A percentile compares a stretch with the other conserved stretches of the same genome.
These are phyloP conservation scores for Apiospora hydei DNA, from an alignment of 2,329 filamentous ascomycete genomes.

Conservation along the genomic window DNA sequence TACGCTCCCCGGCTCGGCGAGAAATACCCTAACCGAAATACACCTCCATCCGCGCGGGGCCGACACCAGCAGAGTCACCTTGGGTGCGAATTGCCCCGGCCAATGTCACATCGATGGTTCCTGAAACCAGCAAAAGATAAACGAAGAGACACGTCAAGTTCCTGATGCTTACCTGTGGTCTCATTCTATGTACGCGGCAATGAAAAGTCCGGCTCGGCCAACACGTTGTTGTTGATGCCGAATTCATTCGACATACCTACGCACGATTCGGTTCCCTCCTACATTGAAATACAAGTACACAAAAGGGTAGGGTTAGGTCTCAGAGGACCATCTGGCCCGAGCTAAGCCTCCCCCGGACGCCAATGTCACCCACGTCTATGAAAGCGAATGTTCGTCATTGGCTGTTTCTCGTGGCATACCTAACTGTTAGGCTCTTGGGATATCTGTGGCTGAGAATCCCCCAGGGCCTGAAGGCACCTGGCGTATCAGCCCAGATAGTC, in stretches of 20 bases:
- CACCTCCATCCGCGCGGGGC: constrained; percentile 4
- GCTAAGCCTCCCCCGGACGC: not conserved
- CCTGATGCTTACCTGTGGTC: not conserved
- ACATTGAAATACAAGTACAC: not conserved
- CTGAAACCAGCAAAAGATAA: constrained; percentile 21
- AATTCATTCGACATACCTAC: not conserved
- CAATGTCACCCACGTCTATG: not conserved
- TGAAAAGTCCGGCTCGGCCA: not conserved
- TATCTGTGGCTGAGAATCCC: not conserved
- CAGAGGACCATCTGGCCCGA: not conserved
- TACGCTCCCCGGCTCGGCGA: constrained; percentile 10
- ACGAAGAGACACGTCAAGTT: constrained; percentile 18
- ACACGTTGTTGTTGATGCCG: not conserved
- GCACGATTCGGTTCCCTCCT: not conserved
- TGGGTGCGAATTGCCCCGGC: not conserved
- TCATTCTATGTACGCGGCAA: not conserved
- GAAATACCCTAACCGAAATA: constrained; percentile 8
- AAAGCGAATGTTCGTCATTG: not conserved
- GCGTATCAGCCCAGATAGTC: not conserved
- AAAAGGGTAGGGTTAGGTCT: not conserved
- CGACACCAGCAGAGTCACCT: not conserved
- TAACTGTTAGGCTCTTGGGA: not conserved
- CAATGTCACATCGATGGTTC: constrained; percentile 21
- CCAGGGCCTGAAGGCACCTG: constrained; percentile 3
- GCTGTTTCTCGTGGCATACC: not conserved